Percentiles rank a stretch among this genome's conserved stretches.
Conservation (phyloP, 441 rosid genomes). For the Pelargonium fulgidum region DNA sequence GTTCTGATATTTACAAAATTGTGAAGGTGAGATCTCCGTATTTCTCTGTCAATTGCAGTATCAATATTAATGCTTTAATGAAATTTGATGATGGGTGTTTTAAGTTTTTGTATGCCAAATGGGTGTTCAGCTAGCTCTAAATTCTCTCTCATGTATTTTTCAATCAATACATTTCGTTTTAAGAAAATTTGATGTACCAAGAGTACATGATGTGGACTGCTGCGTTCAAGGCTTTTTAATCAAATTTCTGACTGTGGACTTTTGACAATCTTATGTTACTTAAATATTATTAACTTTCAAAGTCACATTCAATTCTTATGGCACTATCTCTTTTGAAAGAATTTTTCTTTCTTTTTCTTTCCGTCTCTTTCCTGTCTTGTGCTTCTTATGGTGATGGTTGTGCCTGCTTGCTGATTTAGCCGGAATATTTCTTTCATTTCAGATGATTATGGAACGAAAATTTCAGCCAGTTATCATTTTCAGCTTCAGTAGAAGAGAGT, state of each 20-base stretch:
- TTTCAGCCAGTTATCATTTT: constrained; percentile 95
- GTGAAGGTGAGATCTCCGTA: constrained; percentile 57
- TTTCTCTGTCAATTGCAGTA: constrained; percentile 1
- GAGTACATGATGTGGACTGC: background rate
- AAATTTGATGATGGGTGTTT: constrained; percentile 2
- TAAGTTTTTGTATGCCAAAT: background rate
- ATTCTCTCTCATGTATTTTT: background rate
- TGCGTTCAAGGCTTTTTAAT: background rate
- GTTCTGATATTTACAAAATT: constrained; percentile 86
- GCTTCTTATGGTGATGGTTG: background rate
- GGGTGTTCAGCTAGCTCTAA: background rate
- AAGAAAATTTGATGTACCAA: background rate
- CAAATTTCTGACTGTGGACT: background rate
- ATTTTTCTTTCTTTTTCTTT: background rate
- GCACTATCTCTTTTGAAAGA: background rate
- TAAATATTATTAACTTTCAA: background rate
- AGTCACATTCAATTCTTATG: background rate
- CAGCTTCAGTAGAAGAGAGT: constrained; percentile 98
- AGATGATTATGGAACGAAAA: constrained; percentile 95
- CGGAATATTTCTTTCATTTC: constrained; percentile 20
- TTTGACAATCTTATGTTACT: too few species aligned
- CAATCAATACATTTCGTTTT: constrained; percentile 1
- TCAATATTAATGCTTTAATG: background rate
- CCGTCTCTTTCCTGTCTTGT: background rate
- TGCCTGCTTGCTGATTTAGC: constrained; percentile 1